Percentiles rank a stretch among this genome's conserved stretches.
phyloP scores from a whole-genome alignment of 805 yeast genomes.

The Alloascoidea hylecoeti region DNA sequence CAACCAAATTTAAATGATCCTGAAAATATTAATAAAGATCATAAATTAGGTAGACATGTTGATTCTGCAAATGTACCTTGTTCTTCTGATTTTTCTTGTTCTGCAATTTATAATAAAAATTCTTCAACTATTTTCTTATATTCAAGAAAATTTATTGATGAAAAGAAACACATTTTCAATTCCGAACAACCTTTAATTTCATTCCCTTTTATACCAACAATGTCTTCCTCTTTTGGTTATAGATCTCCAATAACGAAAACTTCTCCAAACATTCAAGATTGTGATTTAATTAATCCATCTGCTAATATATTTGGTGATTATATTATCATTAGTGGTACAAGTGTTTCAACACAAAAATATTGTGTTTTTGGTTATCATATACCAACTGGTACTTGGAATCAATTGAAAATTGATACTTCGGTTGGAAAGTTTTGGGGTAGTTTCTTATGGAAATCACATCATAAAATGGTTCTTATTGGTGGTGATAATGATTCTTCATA shows the following conservation, averaged over 20 bases:
- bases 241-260: neutral
- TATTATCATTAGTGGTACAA: neutral
- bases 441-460: constrained; percentile 2
- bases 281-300: neutral
- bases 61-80: neutral
- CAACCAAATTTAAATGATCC: neutral
- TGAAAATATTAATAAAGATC: neutral
- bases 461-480: neutral
- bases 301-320: constrained; percentile 1
- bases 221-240: neutral
- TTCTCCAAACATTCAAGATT: neutral
- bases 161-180: neutral
- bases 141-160: neutral
- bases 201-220: neutral
- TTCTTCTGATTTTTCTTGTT: neutral
- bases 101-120: neutral
- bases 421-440: constrained; percentile 1
- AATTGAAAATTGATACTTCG: neutral
- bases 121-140: neutral
- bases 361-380: constrained; percentile 1
- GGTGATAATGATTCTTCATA: neutral
- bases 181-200: neutral
- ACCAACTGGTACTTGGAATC: neutral
- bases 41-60: neutral
- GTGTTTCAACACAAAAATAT: neutral